Evolutionary conservation across 768 basidiomycete species (phyloP).

Genomic region (Dioszegia hungarica): DNA sequence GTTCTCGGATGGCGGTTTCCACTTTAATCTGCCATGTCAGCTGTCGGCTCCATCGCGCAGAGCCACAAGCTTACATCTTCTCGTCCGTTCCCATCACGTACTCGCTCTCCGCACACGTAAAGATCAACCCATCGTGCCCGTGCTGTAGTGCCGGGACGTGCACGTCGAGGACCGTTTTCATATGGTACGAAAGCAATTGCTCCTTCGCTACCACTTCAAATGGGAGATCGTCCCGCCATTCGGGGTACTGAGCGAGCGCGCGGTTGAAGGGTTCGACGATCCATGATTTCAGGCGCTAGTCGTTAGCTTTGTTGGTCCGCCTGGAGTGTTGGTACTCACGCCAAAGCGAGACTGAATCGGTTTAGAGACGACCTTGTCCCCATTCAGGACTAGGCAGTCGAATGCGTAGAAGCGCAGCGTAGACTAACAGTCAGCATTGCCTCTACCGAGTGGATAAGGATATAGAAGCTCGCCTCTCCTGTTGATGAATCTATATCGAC

Average conservation of each 20-base stretch:
- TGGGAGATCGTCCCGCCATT: constrained; percentile 61
- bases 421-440: constrained; percentile 55
- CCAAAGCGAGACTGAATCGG: constrained; percentile 83
- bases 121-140: constrained; percentile 92
- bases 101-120: constrained; percentile 78
- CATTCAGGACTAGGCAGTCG: constrained; percentile 83
- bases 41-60: too few relatives aligned
- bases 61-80: constrained; percentile 64
- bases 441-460: not conserved
- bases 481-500: constrained; percentile 77
- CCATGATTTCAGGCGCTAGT: constrained; percentile 70
- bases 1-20: constrained; percentile 98
- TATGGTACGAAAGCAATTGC: constrained; percentile 78
- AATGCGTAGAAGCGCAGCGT: constrained; percentile 79
- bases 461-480: constrained; percentile 54
- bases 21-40: constrained; percentile 67
- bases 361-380: constrained; percentile 78
- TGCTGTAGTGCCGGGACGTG: constrained; percentile 84
- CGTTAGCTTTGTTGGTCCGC: not conserved
- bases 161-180: constrained; percentile 75
- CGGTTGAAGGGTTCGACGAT: constrained; percentile 74
- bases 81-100: constrained; percentile 79
- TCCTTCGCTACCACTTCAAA: constrained; percentile 90
- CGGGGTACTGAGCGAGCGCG: constrained; percentile 65
- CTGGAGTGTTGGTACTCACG: constrained; percentile 54